Evolutionary conservation across 176 grass and related monocot genomes (phyloP).

Genomic region (Pontederia paniculata): DNA sequence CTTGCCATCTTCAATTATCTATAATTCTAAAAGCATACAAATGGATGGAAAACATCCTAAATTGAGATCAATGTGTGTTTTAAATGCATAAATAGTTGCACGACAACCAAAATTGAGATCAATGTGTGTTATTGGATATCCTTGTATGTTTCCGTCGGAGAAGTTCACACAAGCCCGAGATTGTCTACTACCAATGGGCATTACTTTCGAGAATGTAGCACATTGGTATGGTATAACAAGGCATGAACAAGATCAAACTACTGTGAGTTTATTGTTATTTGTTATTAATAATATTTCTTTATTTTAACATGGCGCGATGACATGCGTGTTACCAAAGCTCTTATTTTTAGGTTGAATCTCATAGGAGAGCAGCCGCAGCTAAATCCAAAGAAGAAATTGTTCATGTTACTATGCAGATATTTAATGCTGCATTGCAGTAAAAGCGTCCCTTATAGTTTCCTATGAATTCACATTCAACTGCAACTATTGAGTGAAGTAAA

Average conservation of each 20-base stretch:
- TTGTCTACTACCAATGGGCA: slow-evolving; percentile 88
- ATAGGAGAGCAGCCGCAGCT: slow-evolving; percentile 68
- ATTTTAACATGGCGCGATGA: not conserved
- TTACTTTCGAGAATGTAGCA: slow-evolving; percentile 93
- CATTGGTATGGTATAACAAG: slow-evolving; percentile 71
- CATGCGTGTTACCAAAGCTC: slow-evolving; percentile 15
- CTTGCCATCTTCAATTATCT: slow-evolving; percentile 7
- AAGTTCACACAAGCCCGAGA: slow-evolving; percentile 80
- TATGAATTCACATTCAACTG: no score
- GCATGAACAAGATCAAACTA: slow-evolving; percentile 70
- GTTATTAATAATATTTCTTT: slow-evolving; percentile 1
- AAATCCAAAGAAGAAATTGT: slow-evolving; percentile 97
- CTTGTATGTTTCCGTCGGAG: slow-evolving; percentile 40
- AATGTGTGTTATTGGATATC: slow-evolving; percentile 5
- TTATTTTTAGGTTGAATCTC: slow-evolving; percentile 75
- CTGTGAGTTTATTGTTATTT: slow-evolving; percentile 40
- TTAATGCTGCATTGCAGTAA: no score
- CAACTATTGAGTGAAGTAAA: no score
- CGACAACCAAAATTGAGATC: not conserved
- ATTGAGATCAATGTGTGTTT: not conserved
- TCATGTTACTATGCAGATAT: slow-evolving; percentile 70
- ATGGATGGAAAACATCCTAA: not conserved
- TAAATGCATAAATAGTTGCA: not conserved
- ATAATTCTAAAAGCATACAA: not conserved
- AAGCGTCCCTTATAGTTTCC: no score